Conservation (phyloP, 768 basidiomycete species). For the Leccinum aurantiacum region DNA sequence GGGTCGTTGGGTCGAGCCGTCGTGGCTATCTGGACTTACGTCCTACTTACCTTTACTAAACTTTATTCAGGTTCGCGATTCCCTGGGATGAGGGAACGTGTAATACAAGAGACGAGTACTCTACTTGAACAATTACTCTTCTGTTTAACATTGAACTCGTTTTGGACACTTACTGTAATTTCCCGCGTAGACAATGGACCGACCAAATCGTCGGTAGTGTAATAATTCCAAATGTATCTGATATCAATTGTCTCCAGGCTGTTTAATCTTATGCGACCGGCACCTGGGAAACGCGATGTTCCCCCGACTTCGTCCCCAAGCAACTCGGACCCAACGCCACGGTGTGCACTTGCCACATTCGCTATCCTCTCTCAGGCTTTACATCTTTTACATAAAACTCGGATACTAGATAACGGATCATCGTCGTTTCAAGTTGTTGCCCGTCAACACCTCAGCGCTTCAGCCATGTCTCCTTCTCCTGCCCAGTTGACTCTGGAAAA, state of each 20-base stretch:
- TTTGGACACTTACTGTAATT: constrained; percentile 2
- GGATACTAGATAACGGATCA: neutral
- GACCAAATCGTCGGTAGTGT: constrained; percentile 1
- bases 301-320: neutral
- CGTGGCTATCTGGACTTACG: constrained; percentile 10
- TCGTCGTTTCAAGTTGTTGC: neutral
- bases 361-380: neutral
- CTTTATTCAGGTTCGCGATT: constrained; percentile 15
- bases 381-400: neutral
- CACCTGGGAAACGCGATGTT: neutral
- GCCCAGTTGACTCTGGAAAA: constrained; percentile 24
- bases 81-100: constrained; percentile 10
- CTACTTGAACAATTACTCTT: constrained; percentile 8
- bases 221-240: constrained; percentile 1
- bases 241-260: neutral
- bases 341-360: neutral
- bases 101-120: constrained; percentile 1
- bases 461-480: constrained; percentile 24
- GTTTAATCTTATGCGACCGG: neutral
- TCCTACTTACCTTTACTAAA: constrained; percentile 14
- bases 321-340: neutral
- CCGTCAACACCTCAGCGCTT: neutral
- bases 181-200: constrained; percentile 3
- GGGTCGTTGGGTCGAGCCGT: constrained; percentile 31
- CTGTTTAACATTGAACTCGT: constrained; percentile 1